Evolutionary conservation across 2,329 filamentous ascomycete genomes (phyloP).

Genomic region (Aspergillus spinulosporus): DNA sequence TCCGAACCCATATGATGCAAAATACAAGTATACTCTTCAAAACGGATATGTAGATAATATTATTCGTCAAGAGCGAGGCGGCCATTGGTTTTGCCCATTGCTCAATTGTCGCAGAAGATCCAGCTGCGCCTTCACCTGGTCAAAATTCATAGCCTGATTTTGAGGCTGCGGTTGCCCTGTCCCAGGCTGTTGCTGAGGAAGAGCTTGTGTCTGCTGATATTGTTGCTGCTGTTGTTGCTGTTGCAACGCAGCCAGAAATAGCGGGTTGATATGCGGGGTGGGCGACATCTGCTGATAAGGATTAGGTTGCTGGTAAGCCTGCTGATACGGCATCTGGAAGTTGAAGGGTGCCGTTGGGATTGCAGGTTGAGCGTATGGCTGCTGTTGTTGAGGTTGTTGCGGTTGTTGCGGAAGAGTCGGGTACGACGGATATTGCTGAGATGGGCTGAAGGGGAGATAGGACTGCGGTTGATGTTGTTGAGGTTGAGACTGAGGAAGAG

Average conservation of each 20-base stretch:
- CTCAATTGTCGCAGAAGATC: conserved; percentile 42
- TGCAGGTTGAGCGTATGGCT: conserved; percentile 29
- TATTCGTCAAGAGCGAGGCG: conserved; percentile 27
- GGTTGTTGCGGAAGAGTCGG: conserved; percentile 27
- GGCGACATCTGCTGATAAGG: conserved; percentile 41
- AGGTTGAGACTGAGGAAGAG: conserved; percentile 27
- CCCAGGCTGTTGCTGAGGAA: conserved; percentile 31
- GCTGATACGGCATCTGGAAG: conserved; percentile 43
- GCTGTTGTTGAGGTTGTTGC: conserved; percentile 40
- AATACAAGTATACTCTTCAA: conserved; percentile 6
- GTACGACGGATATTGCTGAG: conserved; percentile 33
- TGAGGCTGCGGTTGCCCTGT: conserved; percentile 29
- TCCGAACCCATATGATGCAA: conserved; percentile 6
- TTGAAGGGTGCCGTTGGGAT: conserved; percentile 34
- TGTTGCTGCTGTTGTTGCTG: conserved; percentile 44
- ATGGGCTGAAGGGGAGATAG: conserved; percentile 28
- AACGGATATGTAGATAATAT: conserved; percentile 13
- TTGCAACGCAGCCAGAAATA: conserved; percentile 54
- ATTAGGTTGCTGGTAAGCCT: conserved; percentile 46
- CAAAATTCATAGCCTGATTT: conserved; percentile 38
- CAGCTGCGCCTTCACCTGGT: conserved; percentile 44
- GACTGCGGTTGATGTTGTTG: conserved; percentile 25
- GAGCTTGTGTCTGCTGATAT: conserved; percentile 26
- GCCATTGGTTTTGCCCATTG: conserved; percentile 33
- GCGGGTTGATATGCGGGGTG: conserved; percentile 58